These are phyloP conservation scores for Ilex paraguariensis DNA, from an alignment of 305 asterid species.

Conservation along the genomic window DNA sequence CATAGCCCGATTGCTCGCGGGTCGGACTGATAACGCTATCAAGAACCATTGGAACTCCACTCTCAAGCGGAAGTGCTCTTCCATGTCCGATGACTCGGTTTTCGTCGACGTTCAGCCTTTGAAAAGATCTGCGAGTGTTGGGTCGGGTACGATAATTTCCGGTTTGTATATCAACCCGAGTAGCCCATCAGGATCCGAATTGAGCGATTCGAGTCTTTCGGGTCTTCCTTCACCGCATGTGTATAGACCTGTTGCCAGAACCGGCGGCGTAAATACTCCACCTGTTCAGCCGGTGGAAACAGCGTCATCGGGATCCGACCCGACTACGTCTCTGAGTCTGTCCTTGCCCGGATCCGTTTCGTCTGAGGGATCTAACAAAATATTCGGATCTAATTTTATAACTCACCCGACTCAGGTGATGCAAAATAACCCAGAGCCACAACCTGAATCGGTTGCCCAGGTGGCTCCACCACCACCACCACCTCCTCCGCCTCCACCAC, in stretches of 20 bases:
- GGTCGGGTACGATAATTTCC: constrained; percentile 26
- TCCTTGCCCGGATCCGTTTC: constrained; percentile 19
- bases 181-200: constrained; percentile 37
- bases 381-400: no score
- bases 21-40: constrained; percentile 52
- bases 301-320: constrained; percentile 14
- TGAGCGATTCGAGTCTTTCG: constrained; percentile 34
- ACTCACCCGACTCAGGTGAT: constrained; percentile 12
- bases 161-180: constrained; percentile 25
- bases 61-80: constrained; percentile 38
- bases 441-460: neutral
- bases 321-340: constrained; percentile 21
- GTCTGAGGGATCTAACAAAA: neutral
- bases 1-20: constrained; percentile 34
- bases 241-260: constrained; percentile 21
- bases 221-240: constrained; percentile 23
- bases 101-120: constrained; percentile 36
- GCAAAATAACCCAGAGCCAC: constrained; percentile 8
- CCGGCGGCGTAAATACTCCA: constrained; percentile 25
- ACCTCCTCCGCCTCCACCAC: neutral
- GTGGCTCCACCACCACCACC: neutral
- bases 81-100: constrained; percentile 37
- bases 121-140: constrained; percentile 39
- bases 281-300: constrained; percentile 17
- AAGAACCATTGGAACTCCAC: constrained; percentile 53